Base-by-base conservation (phyloP, 768 basidiomycete genomes). In the Wakefieldia striispora region DNA sequence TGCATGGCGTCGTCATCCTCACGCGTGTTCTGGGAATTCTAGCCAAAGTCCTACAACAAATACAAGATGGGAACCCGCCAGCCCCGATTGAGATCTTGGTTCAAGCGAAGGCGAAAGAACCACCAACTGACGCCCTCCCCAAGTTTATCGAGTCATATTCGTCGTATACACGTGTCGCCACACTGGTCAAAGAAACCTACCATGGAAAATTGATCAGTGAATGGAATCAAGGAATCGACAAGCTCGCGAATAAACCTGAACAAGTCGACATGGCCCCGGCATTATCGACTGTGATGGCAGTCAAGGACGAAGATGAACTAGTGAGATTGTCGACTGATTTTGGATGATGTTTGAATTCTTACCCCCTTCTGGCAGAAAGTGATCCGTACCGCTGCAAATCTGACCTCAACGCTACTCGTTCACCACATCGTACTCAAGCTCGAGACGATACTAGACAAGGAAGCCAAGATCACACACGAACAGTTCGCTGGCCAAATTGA, bases 231-330 rank as follows among this genome's bases (percentile, higher is more conserved):
- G 75, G 79, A 16, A 62, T 91, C 17, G 70, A 74, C 5, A 78
- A 73, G 14, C 72, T 81, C 12, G 66, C 72, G 6, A 75, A 70
- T 6, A 84, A 84, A 59, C 83, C 92, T 6, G 87, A 93, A 58
- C 63, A 84, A 29, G 75, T 90, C 19, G 97, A 98, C 62, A 87
- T 94, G 66, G 76, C 82, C 0, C 72, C 82, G 2, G 82, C 87
- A 0, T 72, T 97, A 14, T 89, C 93, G 0, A 71, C 84, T 1
- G 74, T 91, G 43, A 82, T 97, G 77, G 84, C 88, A 1, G 80
- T 86, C 21, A 98, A 97, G 67, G 95, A 98, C 59, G 82, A 84
- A 21, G 92, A 97, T 36, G 97, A 98, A 62, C 65, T 95, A 45
- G 95, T 93, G 55, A 54, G 88, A 72, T 21, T n/a, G 21, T 17